Base-by-base conservation (phyloP, 169 alveolate species). In the Plasmodium vivax region DNA sequence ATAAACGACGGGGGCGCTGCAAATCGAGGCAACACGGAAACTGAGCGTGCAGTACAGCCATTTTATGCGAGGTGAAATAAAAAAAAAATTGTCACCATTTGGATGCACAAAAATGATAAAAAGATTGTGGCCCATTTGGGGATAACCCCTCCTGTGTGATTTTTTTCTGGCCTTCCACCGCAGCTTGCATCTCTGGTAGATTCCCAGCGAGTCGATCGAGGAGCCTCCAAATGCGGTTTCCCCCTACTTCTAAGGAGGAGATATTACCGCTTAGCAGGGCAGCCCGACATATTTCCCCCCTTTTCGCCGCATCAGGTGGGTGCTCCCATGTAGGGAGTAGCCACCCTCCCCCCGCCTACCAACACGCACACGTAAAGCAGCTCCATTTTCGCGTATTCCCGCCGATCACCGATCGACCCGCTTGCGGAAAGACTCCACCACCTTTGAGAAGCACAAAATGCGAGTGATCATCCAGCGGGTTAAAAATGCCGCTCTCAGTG, bases 381-480 rank as follows among this genome's bases (percentile, higher is more conserved):
- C 4, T 62, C 8, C 75, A n/a, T 19, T 62, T 4, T 10, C 36
- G 19, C 30, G 4, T 62, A 62, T 8, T 23, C 10, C 75, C 34
- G 1, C 36, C 3, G 7, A n/a, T 1, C 19, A 62, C 34, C 0
- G 34, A 16, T 0, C 12, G 34, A 62, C 3, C 14, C 7, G n/a
- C 58, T 47, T 47, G 58, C n/a, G 58, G 12, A 47, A 47, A 47
- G 58, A 47, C 58, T 10, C 58, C n/a, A 62, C 14, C 36, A n/a
- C 14, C 34, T 2, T 14, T 27, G 75, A 62, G 4, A 3, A 1
- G 41, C 27, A 85, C 3, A 85, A 16, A 77, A 88, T 88, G 94
- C 62, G 90, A 58, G 94, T 23, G 4, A 68, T 80, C 30, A 88
- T 88, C 14, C 94, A 88, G 47, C 71, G 94, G 3, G 94, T 88